Conservation (phyloP, 495 filamentous ascomycete species). For the Aspergillus kassunensis region DNA sequence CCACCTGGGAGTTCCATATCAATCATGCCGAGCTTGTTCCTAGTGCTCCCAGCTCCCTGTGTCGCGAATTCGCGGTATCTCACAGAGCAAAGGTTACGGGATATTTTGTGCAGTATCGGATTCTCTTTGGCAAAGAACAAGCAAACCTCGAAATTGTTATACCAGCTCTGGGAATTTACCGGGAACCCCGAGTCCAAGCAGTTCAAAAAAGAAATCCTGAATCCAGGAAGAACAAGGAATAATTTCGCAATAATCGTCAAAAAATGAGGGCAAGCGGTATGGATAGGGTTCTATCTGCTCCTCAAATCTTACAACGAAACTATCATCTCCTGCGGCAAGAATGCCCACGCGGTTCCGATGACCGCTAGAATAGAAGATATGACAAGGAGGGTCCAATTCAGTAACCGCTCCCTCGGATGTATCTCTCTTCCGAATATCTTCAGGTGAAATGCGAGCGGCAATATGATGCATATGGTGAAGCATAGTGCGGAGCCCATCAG, state of each 20-base stretch:
- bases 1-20: conserved; percentile 36
- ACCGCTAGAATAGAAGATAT: conserved; percentile 64
- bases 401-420: conserved; percentile 53
- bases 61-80: conserved; percentile 90
- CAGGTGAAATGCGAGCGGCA: conserved; percentile 85
- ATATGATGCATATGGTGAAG: conserved; percentile 89
- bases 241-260: conserved; percentile 79
- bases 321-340: conserved; percentile 66
- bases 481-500: conserved; percentile 88
- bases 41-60: conserved; percentile 87
- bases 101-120: conserved; percentile 73
- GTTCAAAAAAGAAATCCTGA: conserved; percentile 70
- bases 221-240: conserved; percentile 70
- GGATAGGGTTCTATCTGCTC: not conserved
- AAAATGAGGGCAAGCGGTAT: conserved; percentile 9
- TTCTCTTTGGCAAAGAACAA: conserved; percentile 65
- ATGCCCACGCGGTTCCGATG: conserved; percentile 82
- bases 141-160: conserved; percentile 76
- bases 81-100: conserved; percentile 62
- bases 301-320: conserved; percentile 19
- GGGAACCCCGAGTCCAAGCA: conserved; percentile 25
- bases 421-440: conserved; percentile 89
- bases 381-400: conserved; percentile 67
- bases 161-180: conserved; percentile 72
- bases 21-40: conserved; percentile 71